A percentile compares a stretch with the other conserved stretches of the same genome.
Conservation (phyloP, 139 green algal genomes). For the Coelastrella sp. region DNA sequence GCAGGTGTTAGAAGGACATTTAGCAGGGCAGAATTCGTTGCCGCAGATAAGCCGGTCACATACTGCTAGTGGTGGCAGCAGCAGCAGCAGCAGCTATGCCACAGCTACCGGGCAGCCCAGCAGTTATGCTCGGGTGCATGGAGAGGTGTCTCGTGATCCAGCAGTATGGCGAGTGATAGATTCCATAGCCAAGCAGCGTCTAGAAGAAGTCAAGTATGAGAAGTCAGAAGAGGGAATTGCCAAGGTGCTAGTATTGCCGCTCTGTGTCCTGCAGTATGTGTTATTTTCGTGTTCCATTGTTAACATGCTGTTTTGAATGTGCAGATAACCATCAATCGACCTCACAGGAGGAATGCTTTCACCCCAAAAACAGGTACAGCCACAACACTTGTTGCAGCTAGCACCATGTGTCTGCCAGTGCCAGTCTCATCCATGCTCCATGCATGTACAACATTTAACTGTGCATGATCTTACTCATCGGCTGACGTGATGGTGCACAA, state of each 20-base stretch:
- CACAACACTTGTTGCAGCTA: conserved; percentile 1
- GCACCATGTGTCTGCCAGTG: neutral
- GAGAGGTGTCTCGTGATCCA: conserved; percentile 72
- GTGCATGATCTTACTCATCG: too few relatives aligned
- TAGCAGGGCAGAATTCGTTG: neutral
- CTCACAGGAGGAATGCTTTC: conserved; percentile 96
- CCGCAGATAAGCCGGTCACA: conserved; percentile 10
- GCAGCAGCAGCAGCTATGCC: conserved; percentile 50
- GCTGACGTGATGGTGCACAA: too few relatives aligned
- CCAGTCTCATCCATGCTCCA: neutral
- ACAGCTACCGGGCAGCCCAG: conserved; percentile 52
- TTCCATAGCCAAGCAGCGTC: conserved; percentile 60
- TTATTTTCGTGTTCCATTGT: too few relatives aligned
- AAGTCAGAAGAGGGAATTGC: conserved; percentile 92
- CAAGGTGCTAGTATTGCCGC: conserved; percentile 68
- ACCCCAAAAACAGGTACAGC: conserved; percentile 81
- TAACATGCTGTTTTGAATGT: too few relatives aligned
- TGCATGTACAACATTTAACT: too few relatives aligned
- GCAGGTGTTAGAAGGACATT: conserved; percentile 28
- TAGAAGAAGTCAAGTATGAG: conserved; percentile 90
- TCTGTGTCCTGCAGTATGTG: neutral
- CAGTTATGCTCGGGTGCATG: conserved; percentile 85
- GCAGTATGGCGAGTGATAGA: conserved; percentile 70
- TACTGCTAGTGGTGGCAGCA: conserved; percentile 19
- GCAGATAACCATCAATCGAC: conserved; percentile 97